Base-by-base conservation (phyloP, 129 eudicot species). In the Cynara cardunculus region DNA sequence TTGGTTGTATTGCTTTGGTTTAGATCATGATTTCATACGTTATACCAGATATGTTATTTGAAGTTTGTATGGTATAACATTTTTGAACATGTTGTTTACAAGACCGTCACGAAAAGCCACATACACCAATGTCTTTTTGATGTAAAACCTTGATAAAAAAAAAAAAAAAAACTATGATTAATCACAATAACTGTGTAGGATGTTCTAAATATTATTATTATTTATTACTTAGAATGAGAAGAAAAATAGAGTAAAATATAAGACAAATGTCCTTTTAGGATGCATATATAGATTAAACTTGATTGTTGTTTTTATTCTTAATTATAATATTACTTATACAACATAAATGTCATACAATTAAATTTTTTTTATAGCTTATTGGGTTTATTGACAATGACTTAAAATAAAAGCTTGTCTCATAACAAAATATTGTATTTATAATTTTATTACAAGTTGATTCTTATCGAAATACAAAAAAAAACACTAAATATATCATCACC, bases 291-390 rank as follows among this genome's bases (percentile, higher is more conserved):
- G 59, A 30, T 30, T 75, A 75, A 75, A 75, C 49, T 21, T 75
- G 79, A 75, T 27, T 59, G 71, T 69, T 31, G 18, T 4, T 66
- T 61, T 25, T 75, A 30, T n/a, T 59, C 19, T 75, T 75, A 75
- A 32, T 30, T 53, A 75, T 30, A 59, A 14, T 30, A 75, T 75
- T 30, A 61, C 19, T 30, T 56, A 74, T 74, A 49, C 18, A n/a
- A 59, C 27, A 19, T 56, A 22, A 75, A 11, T 44, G 2, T 11
- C 56, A 44, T 44, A 39, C 49, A 8, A 44, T 2, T 11, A 44
- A 44, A 10, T 44, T 44, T 11, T 44, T 11, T 12, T 44, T 44
- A 8, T 1, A 1, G 14, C 14, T 44, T 11, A 44, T 44, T 0
- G 3, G 56, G 56, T 44, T 44, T 41, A 41, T 41, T 12, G 56